Conservation (phyloP, 1,284 basidiomycete genomes). For the Exsudoporus floridanus region DNA sequence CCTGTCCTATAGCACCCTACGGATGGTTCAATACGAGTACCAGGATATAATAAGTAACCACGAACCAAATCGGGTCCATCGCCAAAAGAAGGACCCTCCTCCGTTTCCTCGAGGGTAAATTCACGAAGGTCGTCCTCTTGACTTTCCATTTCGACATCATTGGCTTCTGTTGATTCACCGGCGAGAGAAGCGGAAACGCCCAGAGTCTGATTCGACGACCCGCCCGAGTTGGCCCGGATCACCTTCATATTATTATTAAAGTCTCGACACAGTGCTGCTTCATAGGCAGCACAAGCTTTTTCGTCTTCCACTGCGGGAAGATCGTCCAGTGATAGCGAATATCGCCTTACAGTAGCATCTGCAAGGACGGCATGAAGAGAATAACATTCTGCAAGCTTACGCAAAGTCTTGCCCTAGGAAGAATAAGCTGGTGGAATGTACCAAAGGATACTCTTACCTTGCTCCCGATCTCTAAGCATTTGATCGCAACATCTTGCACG, state of each 20-base stretch:
- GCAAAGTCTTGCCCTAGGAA: slow-evolving; percentile 60
- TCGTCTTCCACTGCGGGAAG: slow-evolving; percentile 52
- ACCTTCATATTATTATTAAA: slow-evolving; percentile 35
- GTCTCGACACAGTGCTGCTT: slow-evolving; percentile 53
- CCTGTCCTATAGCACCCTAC: slow-evolving; percentile 63
- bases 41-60: slow-evolving; percentile 4
- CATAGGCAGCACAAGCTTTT: slow-evolving; percentile 42
- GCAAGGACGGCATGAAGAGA: slow-evolving; percentile 44
- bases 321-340: slow-evolving; percentile 52
- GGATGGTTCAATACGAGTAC: slow-evolving; percentile 11
- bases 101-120: slow-evolving; percentile 26
- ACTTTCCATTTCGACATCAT: slow-evolving; percentile 15
- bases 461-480: slow-evolving; percentile 61
- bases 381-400: slow-evolving; percentile 47
- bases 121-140: slow-evolving; percentile 25
- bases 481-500: slow-evolving; percentile 52
- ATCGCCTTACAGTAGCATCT: slow-evolving; percentile 45
- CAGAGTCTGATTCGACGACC: slow-evolving; percentile 15
- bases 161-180: slow-evolving; percentile 10
- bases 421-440: slow-evolving; percentile 16
- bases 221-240: slow-evolving; percentile 24
- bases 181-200: slow-evolving; percentile 1
- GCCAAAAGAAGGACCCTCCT: slow-evolving; percentile 12
- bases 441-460: slow-evolving; percentile 45
- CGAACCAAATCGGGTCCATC: slow-evolving; percentile 37